Evolutionary conservation across 495 filamentous ascomycete genomes (phyloP), one percentile per base, ranked within the genome.

Genomic region (Annulohypoxylon nitens): DNA sequence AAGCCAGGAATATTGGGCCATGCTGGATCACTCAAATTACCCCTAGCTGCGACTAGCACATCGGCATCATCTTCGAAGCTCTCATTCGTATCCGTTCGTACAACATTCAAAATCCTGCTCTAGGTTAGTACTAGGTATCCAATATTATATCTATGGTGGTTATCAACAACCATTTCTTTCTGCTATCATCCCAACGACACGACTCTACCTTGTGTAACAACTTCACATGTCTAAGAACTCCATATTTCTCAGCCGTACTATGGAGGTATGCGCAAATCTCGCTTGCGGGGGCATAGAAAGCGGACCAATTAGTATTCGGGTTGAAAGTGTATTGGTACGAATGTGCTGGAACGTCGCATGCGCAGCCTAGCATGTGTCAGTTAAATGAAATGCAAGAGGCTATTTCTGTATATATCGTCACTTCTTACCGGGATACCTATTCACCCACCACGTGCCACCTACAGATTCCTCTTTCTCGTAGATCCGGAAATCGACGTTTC

Each of bases 281-380:
- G 54, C 84, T 83, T 61, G 90, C 89, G 0, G 89, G 88, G 0
- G 90, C 87, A 71, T 91, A 91, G 43, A 90, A 85, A 33, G 86
- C 80, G 4, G 88, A 86, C 90, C 91, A 92, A 73, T 86, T 78
- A 9, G 88, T 82, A 30, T 90, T 90, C 11, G 90, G 89, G 33
- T 89, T 90, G 69, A 92, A 92, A 4, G 88, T 87, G 74, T 88
- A 92, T 67, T 88, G 90, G 78, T 92, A 93, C 5, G 83, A 85
- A 45, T 85, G 82, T n/a, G 83, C 78, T 78, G 72, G 82, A 14
- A 85, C 80, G 47, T 85, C 83, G 62, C 82, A 85, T 48, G 83
- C 83, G 26, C 82, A 76, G 3, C 83, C 83, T 77, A 14, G 11
- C 10, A 39, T 20, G 20, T 47, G 69, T 67, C 58, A 67, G 50